Conservation (phyloP, 768 basidiomycete species). For the Lactarius hatsudake region DNA sequence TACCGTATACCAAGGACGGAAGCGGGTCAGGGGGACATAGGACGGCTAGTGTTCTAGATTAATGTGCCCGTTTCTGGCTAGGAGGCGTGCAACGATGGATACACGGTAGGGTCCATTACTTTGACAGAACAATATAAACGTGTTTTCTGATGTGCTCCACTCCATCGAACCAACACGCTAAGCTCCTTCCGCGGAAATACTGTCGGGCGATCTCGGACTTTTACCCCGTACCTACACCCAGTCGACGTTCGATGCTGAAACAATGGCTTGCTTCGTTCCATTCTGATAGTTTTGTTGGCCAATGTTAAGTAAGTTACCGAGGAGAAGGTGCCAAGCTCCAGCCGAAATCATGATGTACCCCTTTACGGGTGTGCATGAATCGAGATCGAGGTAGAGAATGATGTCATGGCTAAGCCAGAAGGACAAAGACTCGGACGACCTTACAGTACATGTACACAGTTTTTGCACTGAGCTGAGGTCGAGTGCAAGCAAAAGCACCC, state of each 20-base stretch:
- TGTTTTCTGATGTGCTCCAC: background rate
- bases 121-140: background rate
- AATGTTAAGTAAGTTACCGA: background rate
- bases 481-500: background rate
- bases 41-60: background rate
- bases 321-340: background rate
- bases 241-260: background rate
- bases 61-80: background rate
- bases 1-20: background rate
- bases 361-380: background rate
- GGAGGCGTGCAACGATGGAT: background rate
- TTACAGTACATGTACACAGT: background rate
- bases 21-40: background rate
- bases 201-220: conserved; percentile 23
- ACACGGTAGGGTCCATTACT: background rate
- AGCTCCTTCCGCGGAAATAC: background rate
- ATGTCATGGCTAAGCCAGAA: background rate
- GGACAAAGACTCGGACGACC: background rate
- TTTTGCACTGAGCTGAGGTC: background rate
- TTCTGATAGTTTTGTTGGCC: background rate
- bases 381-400: background rate
- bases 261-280: background rate
- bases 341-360: background rate
- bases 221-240: background rate
- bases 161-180: background rate